phyloP scores from a whole-genome alignment of 192 early-diverging fungal genomes.

The Coemansia aciculifera region DNA sequence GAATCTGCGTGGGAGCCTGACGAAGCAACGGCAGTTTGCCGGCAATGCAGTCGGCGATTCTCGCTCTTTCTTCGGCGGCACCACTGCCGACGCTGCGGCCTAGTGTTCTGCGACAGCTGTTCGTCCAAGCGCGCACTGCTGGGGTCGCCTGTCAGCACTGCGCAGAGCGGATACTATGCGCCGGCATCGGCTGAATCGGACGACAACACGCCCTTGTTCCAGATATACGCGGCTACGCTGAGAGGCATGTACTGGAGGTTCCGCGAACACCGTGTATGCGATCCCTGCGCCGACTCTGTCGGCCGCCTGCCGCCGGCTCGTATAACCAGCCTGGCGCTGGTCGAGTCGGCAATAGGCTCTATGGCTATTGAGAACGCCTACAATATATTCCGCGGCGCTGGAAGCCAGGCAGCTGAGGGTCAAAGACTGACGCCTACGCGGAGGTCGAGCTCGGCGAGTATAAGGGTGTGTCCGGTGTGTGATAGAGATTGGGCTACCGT shows the following conservation, averaged over 20 bases:
- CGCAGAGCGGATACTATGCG: slow-evolving; percentile 22
- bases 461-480: slow-evolving; percentile 45
- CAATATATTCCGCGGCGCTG: slow-evolving; percentile 26
- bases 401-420: neutral
- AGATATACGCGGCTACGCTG: slow-evolving; percentile 12
- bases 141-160: slow-evolving; percentile 47
- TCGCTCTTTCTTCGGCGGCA: slow-evolving; percentile 77
- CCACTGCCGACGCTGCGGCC: slow-evolving; percentile 90
- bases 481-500: slow-evolving; percentile 38
- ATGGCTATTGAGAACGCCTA: slow-evolving; percentile 37
- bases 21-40: slow-evolving; percentile 66
- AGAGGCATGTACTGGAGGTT: slow-evolving; percentile 23
- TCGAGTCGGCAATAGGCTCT: slow-evolving; percentile 14
- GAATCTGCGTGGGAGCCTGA: slow-evolving; percentile 78
- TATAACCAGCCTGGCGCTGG: slow-evolving; percentile 15
- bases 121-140: slow-evolving; percentile 61
- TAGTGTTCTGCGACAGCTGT: slow-evolving; percentile 81
- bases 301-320: slow-evolving; percentile 18
- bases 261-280: slow-evolving; percentile 61
- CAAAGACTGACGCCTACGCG: neutral
- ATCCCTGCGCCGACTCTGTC: slow-evolving; percentile 52
- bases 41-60: slow-evolving; percentile 69
- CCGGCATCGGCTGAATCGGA: slow-evolving; percentile 4
- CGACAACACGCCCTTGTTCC: slow-evolving; percentile 35
- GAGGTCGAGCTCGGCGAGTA: slow-evolving; percentile 33